phyloP scores from a whole-genome alignment of 257 asterid genomes.

The Capsicum baccatum region DNA sequence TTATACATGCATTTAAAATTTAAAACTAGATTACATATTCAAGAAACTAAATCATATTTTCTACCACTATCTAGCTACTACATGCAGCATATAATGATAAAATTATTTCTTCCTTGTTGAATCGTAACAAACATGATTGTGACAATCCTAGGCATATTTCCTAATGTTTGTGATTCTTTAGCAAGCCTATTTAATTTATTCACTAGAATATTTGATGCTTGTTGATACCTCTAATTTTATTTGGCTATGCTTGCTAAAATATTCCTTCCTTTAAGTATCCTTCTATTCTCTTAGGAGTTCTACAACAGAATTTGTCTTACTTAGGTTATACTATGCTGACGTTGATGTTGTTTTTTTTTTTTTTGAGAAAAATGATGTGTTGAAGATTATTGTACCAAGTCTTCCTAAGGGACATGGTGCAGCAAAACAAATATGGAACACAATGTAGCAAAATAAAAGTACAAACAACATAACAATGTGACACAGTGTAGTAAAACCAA shows the following conservation, averaged over 20 bases:
- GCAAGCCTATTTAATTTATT: neutral
- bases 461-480: too few species aligned
- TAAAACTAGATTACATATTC: too few species aligned
- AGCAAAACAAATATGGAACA: too few species aligned
- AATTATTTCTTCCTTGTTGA: neutral
- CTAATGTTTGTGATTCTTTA: neutral
- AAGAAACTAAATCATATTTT: too few species aligned
- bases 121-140: neutral
- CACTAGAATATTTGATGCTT: neutral
- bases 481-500: too few species aligned
- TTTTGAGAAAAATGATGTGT: too few species aligned
- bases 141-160: constrained; percentile 6
- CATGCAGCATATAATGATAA: neutral
- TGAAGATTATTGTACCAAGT: too few species aligned
- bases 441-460: too few species aligned
- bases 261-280: neutral
- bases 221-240: neutral
- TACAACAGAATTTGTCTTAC: neutral
- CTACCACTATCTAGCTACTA: neutral
- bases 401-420: too few species aligned
- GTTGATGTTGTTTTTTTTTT: too few species aligned
- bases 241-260: neutral
- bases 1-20: too few species aligned
- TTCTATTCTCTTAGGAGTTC: neutral
- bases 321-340: neutral